A percentile compares a stretch with the other conserved stretches of the same genome.
phyloP scores from a whole-genome alignment of 2,329 filamentous ascomycete genomes.

The Blastomyces emzantsi region DNA sequence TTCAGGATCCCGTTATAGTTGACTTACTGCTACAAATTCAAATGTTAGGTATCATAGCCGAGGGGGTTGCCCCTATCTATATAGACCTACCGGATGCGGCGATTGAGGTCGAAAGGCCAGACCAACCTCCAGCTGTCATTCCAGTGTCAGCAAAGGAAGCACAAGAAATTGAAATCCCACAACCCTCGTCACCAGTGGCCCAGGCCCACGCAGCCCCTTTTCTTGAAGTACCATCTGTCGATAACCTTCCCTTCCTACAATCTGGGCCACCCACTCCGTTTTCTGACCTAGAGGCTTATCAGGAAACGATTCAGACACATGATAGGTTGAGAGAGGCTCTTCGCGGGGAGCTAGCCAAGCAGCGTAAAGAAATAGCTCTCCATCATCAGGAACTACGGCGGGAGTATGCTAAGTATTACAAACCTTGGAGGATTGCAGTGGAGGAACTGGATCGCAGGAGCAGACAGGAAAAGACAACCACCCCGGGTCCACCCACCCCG shows the following conservation, averaged over 20 bases:
- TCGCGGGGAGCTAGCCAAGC: constrained; percentile 30
- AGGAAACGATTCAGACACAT: constrained; percentile 34
- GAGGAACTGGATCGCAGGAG: constrained; percentile 36
- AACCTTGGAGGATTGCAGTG: constrained; percentile 37
- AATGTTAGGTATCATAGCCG: constrained; percentile 35
- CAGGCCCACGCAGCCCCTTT: constrained; percentile 15
- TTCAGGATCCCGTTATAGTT: constrained; percentile 36
- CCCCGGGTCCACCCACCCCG: constrained; percentile 30
- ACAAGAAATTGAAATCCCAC: constrained; percentile 16
- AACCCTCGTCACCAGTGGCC: constrained; percentile 6
- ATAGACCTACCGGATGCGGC: constrained; percentile 21
- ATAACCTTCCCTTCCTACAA: constrained; percentile 39
- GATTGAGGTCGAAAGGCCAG: constrained; percentile 16
- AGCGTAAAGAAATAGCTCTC: constrained; percentile 30
- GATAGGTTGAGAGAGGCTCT: constrained; percentile 34
- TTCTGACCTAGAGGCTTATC: constrained; percentile 37
- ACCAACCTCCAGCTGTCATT: constrained; percentile 16
- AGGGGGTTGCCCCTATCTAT: constrained; percentile 25
- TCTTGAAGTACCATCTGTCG: constrained; percentile 30
- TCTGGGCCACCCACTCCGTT: constrained; percentile 36
- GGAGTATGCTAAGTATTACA: constrained; percentile 36
- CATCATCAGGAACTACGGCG: constrained; percentile 35
- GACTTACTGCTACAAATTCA: constrained; percentile 37
- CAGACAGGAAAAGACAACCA: constrained; percentile 28
- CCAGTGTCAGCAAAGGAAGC: constrained; percentile 21